phyloP scores from a whole-genome alignment of 352 stramenopile genomes.

The Globisporangium cederbergense region DNA sequence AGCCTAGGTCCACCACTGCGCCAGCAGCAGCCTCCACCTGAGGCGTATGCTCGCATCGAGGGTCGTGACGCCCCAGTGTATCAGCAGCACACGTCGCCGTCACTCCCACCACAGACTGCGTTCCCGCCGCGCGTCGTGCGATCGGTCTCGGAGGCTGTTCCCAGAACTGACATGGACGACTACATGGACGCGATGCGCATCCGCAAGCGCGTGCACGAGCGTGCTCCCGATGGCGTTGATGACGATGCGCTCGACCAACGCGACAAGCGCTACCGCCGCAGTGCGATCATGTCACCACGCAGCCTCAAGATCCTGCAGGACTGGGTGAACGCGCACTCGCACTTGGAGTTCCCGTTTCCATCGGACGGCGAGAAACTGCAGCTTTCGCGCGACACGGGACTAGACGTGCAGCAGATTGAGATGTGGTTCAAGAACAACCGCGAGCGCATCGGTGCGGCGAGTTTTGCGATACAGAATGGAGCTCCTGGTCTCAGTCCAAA shows the following conservation, averaged over 20 bases:
- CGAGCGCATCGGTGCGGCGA: conserved; percentile 43
- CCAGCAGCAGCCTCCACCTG: conserved; percentile 12
- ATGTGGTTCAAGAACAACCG: conserved; percentile 82
- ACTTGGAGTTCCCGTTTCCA: conserved; percentile 63
- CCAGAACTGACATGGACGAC: conserved; percentile 47
- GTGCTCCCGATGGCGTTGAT: conserved; percentile 29
- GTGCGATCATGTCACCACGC: conserved; percentile 54
- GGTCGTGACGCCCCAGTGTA: conserved; percentile 27
- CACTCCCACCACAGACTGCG: conserved; percentile 9
- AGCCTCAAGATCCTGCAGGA: conserved; percentile 77
- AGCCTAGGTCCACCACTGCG: conserved; percentile 33
- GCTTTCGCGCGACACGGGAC: conserved; percentile 65
- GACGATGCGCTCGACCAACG: conserved; percentile 15
- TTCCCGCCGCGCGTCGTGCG: conserved; percentile 45
- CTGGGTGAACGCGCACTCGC: conserved; percentile 60
- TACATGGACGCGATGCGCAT: conserved; percentile 70
- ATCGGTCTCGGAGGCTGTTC: conserved; percentile 64
- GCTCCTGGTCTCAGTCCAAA: conserved; percentile 21
- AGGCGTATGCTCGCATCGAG: conserved; percentile 16
- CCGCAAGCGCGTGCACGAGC: conserved; percentile 55
- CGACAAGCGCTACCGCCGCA: conserved; percentile 47
- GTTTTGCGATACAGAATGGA: conserved; percentile 24
- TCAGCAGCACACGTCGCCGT: conserved; percentile 13
- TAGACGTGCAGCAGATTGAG: conserved; percentile 81
- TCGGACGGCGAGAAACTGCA: conserved; percentile 69